Percentiles rank a stretch among this genome's conserved stretches.
phyloP scores from a whole-genome alignment of 305 asterid genomes.

The Fraxinus sp. region DNA sequence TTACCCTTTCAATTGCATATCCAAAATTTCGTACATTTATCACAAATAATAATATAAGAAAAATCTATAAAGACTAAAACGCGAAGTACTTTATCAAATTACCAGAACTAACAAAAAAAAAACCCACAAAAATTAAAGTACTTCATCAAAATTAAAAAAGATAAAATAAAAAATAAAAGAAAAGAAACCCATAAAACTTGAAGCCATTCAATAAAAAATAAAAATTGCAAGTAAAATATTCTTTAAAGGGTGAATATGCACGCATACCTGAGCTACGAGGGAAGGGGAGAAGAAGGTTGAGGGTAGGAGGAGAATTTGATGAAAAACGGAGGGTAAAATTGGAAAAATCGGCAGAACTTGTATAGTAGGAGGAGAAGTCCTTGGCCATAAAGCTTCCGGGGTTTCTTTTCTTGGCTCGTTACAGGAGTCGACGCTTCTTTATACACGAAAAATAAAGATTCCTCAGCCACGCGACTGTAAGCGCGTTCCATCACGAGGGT shows the following conservation, averaged over 20 bases:
- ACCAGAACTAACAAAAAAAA: conserved; percentile 2
- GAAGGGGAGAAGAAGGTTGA: conserved; percentile 15
- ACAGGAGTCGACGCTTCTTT: conserved; percentile 7
- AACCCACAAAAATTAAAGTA: too few relatives aligned
- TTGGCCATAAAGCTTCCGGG: conserved; percentile 55
- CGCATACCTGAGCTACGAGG: conserved; percentile 38
- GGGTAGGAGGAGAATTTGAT: conserved; percentile 10
- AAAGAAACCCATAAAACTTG: background rate
- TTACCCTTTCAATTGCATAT: background rate
- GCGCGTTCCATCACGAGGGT: background rate
- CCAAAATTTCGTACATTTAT: background rate
- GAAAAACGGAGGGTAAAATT: conserved; percentile 22
- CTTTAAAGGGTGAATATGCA: background rate
- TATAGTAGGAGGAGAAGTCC: conserved; percentile 35
- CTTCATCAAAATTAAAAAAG: background rate
- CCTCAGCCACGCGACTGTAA: background rate
- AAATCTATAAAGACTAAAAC: background rate
- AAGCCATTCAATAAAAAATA: background rate
- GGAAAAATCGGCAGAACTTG: conserved; percentile 30
- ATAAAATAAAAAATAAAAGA: background rate
- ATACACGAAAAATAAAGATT: background rate
- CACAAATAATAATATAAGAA: background rate
- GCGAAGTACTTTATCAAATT: background rate
- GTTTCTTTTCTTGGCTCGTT: conserved; percentile 25
- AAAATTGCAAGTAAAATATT: background rate